Conservation (phyloP, 2,329 filamentous ascomycete species). For the Parasarocladium wereldwijsianum region DNA sequence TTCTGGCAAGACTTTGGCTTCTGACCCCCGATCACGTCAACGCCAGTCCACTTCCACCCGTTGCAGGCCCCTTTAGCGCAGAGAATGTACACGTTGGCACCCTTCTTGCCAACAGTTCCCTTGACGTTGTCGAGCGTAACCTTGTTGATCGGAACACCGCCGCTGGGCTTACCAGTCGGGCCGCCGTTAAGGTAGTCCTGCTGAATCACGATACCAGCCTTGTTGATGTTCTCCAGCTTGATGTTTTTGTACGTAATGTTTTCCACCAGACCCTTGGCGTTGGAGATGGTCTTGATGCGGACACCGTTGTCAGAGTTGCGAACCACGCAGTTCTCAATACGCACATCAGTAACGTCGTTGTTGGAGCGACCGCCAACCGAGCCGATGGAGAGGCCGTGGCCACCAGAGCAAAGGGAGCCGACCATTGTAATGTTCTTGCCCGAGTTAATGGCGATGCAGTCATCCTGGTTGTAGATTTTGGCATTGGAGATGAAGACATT, state of each 20-base stretch:
- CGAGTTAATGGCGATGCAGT: conserved; percentile 44
- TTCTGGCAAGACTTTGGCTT: conserved; percentile 16
- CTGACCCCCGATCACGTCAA: conserved; percentile 35
- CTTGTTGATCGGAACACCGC: conserved; percentile 37
- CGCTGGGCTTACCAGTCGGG: conserved; percentile 27
- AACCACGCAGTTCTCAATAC: conserved; percentile 33
- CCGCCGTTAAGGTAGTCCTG: conserved; percentile 34
- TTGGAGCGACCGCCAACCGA: conserved; percentile 30
- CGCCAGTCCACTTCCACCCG: conserved; percentile 36
- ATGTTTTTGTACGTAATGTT: conserved; percentile 28
- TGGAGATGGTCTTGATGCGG: conserved; percentile 33
- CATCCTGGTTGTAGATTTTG: conserved; percentile 44
- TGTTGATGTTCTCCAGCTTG: conserved; percentile 24
- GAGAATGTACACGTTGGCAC: conserved; percentile 33
- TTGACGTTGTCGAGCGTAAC: conserved; percentile 26
- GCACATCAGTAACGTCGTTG: conserved; percentile 36
- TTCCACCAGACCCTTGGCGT: conserved; percentile 27
- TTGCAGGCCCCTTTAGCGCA: conserved; percentile 29
- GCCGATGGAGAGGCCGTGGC: conserved; percentile 27
- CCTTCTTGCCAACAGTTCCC: conserved; percentile 25
- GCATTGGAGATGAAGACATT: conserved; percentile 35
- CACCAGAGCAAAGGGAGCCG: conserved; percentile 26
- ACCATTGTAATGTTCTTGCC: conserved; percentile 32
- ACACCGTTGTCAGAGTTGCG: conserved; percentile 37
- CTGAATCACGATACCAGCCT: conserved; percentile 24